Percentiles rank a stretch among this genome's conserved stretches.
Evolutionary conservation across 2,329 filamentous ascomycete genomes (phyloP).

Genomic region (Aspergillus sp.): DNA sequence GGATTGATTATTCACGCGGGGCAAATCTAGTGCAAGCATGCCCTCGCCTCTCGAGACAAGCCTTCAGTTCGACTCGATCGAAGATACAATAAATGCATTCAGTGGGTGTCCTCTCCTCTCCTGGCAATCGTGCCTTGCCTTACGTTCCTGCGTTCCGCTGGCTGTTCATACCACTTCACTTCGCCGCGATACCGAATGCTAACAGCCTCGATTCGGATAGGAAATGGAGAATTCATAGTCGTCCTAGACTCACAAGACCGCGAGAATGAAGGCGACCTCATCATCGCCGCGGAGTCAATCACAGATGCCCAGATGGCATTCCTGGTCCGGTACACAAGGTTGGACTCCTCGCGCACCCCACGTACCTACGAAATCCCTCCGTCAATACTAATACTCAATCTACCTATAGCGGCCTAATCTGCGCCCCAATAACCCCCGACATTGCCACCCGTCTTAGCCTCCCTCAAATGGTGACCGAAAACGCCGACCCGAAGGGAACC

Average conservation of each 20-base stretch:
- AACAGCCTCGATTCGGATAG: slow-evolving; percentile 31
- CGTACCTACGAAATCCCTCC: too few species aligned
- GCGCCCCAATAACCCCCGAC: slow-evolving; percentile 65
- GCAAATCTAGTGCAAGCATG: slow-evolving; percentile 20
- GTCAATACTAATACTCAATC: too few species aligned
- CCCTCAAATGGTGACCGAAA: slow-evolving; percentile 82
- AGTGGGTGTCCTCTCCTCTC: slow-evolving; percentile 20
- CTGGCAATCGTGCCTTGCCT: background rate
- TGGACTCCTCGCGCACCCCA: too few species aligned
- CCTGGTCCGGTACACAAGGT: slow-evolving; percentile 77
- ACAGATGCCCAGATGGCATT: slow-evolving; percentile 91
- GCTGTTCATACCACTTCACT: background rate
- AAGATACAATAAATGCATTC: slow-evolving; percentile 33
- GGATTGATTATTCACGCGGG: slow-evolving; percentile 16
- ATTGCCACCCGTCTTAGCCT: slow-evolving; percentile 64
- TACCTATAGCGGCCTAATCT: slow-evolving; percentile 68
- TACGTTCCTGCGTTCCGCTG: background rate
- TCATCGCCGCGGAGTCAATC: slow-evolving; percentile 78
- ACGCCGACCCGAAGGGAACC: slow-evolving; percentile 72
- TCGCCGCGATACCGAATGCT: slow-evolving; percentile 4
- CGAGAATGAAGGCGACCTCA: slow-evolving; percentile 97
- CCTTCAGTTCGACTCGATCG: slow-evolving; percentile 33
- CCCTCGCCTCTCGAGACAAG: slow-evolving; percentile 23
- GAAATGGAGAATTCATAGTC: slow-evolving; percentile 82
- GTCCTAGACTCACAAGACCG: slow-evolving; percentile 86